These are phyloP conservation scores for Pythium monospermum DNA, from an alignment of 352 stramenopile genomes.

Conservation along the genomic window DNA sequence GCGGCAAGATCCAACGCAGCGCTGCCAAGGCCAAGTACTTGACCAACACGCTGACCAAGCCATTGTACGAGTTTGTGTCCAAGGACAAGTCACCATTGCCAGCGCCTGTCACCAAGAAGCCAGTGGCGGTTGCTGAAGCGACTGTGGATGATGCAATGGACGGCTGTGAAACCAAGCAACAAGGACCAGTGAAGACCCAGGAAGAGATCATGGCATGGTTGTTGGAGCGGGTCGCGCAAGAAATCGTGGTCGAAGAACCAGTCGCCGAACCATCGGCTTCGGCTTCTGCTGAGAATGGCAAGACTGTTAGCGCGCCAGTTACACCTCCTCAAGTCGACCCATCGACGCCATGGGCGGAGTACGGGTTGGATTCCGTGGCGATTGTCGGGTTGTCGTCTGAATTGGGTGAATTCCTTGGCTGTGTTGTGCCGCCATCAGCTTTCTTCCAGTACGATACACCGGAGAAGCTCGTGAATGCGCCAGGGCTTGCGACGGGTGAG, in stretches of 20 bases:
- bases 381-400: slow-evolving; percentile 36
- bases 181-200: slow-evolving; percentile 42
- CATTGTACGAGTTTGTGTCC: slow-evolving; percentile 44
- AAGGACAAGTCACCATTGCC: slow-evolving; percentile 25
- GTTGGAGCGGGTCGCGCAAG: slow-evolving; percentile 53
- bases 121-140: background rate
- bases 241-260: slow-evolving; percentile 25
- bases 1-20: slow-evolving; percentile 80
- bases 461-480: slow-evolving; percentile 24
- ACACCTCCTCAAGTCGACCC: slow-evolving; percentile 20
- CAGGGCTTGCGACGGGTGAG: slow-evolving; percentile 30
- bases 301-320: background rate
- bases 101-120: slow-evolving; percentile 2
- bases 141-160: slow-evolving; percentile 4
- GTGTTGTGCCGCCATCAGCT: slow-evolving; percentile 29
- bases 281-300: background rate
- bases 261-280: background rate
- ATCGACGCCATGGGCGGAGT: slow-evolving; percentile 24
- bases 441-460: slow-evolving; percentile 42
- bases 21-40: slow-evolving; percentile 53
- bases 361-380: slow-evolving; percentile 32
- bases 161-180: slow-evolving; percentile 18
- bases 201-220: slow-evolving; percentile 75
- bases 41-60: slow-evolving; percentile 35
- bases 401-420: slow-evolving; percentile 36